Evolutionary conservation across 2,329 filamentous ascomycete species (phyloP).

Genomic region (Dothideomycetes sp.): DNA sequence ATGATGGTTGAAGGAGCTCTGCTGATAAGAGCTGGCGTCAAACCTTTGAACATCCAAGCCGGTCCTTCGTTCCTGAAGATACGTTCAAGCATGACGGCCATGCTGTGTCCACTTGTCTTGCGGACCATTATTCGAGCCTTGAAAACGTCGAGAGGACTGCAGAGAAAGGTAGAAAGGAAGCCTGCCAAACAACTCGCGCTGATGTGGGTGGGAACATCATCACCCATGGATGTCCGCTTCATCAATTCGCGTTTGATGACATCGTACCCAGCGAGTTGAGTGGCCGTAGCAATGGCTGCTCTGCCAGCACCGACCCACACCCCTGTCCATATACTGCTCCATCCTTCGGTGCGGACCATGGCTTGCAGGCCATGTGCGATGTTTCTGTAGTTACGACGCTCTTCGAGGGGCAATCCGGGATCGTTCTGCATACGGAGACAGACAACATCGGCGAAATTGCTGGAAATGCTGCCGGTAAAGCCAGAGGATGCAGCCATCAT

Average conservation of each 20-base stretch:
- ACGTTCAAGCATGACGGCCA: conserved; percentile 16
- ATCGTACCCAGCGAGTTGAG: conserved; percentile 20
- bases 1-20: conserved; percentile 20
- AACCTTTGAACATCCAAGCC: conserved; percentile 19
- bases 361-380: conserved; percentile 17
- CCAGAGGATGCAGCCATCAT: conserved; percentile 17
- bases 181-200: conserved; percentile 19
- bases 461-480: conserved; percentile 16
- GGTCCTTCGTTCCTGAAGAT: conserved; percentile 17
- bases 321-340: conserved; percentile 20
- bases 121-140: conserved; percentile 19
- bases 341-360: conserved; percentile 19
- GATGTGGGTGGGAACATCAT: conserved; percentile 18
- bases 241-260: conserved; percentile 19
- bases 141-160: conserved; percentile 20
- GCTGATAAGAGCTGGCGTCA: conserved; percentile 19
- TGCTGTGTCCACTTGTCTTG: conserved; percentile 15
- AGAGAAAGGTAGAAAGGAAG: conserved; percentile 20
- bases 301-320: conserved; percentile 18
- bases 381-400: conserved; percentile 18
- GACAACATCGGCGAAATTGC: conserved; percentile 20
- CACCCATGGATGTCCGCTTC: conserved; percentile 17
- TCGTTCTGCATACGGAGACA: conserved; percentile 19
- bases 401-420: conserved; percentile 15
- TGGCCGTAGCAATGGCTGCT: conserved; percentile 18